phyloP scores from a whole-genome alignment of 225 moss, liverwort and hornwort species.

The Straminergon stramineum region DNA sequence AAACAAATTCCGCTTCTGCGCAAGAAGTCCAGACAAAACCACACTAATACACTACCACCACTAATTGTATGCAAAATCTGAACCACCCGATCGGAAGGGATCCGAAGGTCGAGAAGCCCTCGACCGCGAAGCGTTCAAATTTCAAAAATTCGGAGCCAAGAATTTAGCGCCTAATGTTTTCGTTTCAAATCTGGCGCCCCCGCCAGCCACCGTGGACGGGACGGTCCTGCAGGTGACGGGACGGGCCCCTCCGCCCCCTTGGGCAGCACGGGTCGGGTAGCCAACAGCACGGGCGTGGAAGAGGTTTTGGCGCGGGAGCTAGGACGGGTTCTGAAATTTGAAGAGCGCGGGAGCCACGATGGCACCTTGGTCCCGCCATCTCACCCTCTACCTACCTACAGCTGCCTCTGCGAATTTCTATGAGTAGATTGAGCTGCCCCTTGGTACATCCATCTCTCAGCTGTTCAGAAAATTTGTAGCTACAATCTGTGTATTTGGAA shows the following conservation, averaged over 20 bases:
- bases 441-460: rapidly evolving
- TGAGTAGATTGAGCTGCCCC: too few species aligned
- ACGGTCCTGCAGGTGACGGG: background rate
- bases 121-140: background rate
- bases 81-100: background rate
- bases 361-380: conserved; percentile 18
- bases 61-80: background rate
- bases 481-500: background rate
- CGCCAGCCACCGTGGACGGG: background rate
- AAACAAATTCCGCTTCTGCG: background rate
- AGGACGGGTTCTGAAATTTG: background rate
- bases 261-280: background rate
- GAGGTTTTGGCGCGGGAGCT: conserved; percentile 13
- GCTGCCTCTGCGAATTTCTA: background rate
- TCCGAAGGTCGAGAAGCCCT: background rate
- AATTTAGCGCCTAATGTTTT: conserved; percentile 1
- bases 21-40: background rate
- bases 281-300: background rate
- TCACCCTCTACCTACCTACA: background rate
- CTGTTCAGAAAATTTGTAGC: background rate
- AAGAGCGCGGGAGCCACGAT: conserved; percentile 21
- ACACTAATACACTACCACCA: background rate
- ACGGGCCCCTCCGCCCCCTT: background rate
- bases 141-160: conserved; percentile 8
- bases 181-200: conserved; percentile 11